Evolutionary conservation across 78 protist genomes (phyloP).

Genomic region (Polysphondylium violaceum): DNA sequence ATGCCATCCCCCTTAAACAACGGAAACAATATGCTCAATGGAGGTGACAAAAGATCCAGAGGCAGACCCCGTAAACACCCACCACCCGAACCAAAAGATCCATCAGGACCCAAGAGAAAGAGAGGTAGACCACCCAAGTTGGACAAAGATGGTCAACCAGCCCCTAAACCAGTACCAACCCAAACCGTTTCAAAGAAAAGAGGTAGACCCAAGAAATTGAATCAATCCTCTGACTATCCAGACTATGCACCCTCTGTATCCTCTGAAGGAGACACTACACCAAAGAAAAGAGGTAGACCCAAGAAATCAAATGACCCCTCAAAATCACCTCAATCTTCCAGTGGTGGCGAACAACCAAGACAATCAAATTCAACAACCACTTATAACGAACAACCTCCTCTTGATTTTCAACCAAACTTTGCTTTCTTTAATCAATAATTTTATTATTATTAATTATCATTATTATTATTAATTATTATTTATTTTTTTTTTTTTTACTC

Average conservation of each 20-base stretch:
- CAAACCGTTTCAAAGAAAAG: conserved; percentile 46
- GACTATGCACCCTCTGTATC: not conserved
- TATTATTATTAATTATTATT: too few species aligned
- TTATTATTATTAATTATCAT: too few species aligned
- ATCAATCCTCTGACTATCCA: conserved; percentile 11
- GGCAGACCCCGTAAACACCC: conserved; percentile 76
- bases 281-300: conserved; percentile 75
- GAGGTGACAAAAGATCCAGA: conserved; percentile 54
- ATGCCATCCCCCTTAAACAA: conserved; percentile 1
- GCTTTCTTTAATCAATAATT: too few species aligned
- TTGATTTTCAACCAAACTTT: too few species aligned
- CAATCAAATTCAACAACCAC: too few species aligned
- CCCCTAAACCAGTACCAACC: conserved; percentile 4
- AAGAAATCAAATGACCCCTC: conserved; percentile 27
- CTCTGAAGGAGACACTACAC: not conserved
- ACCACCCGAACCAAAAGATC: conserved; percentile 55
- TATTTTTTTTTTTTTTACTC: too few species aligned
- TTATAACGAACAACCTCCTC: too few species aligned
- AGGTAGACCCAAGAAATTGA: conserved; percentile 71
- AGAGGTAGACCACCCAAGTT: conserved; percentile 77
- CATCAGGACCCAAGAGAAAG: conserved; percentile 51
- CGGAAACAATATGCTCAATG: not conserved
- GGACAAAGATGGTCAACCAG: conserved; percentile 66
- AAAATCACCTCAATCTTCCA: too few species aligned
- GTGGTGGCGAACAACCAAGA: too few species aligned